Conservation (phyloP, 2,329 filamentous ascomycete genomes). For the Aureobasidium uvarum region DNA sequence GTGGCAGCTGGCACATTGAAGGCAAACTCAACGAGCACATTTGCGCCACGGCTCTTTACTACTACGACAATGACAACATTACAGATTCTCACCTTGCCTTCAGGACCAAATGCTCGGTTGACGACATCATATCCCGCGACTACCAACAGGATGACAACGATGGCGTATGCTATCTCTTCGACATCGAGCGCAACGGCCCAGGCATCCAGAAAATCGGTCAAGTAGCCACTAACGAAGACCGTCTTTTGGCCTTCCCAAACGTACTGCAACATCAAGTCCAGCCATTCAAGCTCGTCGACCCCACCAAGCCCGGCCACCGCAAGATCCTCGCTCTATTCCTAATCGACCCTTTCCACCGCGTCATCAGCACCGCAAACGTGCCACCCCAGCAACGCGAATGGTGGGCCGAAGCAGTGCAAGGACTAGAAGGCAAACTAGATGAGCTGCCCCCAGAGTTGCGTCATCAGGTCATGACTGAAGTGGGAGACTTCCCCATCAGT, state of each 20-base stretch:
- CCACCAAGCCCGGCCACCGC: constrained; percentile 53
- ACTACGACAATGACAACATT: constrained; percentile 61
- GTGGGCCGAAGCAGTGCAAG: constrained; percentile 35
- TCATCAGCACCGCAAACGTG: constrained; percentile 53
- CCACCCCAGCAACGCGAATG: constrained; percentile 51
- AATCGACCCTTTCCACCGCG: constrained; percentile 53
- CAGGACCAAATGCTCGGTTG: constrained; percentile 37
- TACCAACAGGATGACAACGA: constrained; percentile 18
- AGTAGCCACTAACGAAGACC: constrained; percentile 48
- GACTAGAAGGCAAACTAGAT: constrained; percentile 26
- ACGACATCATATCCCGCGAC: constrained; percentile 33
- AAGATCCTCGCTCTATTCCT: constrained; percentile 58
- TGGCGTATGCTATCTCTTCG: constrained; percentile 36
- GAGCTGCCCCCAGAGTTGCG: constrained; percentile 35
- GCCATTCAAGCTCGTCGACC: constrained; percentile 51
- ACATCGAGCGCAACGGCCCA: constrained; percentile 38
- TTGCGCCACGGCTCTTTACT: constrained; percentile 61
- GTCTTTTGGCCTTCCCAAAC: constrained; percentile 57
- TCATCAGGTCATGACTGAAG: constrained; percentile 33
- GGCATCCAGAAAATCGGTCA: constrained; percentile 43
- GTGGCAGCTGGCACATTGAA: constrained; percentile 56
- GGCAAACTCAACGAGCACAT: constrained; percentile 60
- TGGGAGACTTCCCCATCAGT: constrained; percentile 34
- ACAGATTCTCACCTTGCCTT: constrained; percentile 53
- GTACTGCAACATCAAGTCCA: constrained; percentile 52